Percentiles rank a stretch among this genome's conserved stretches.
These are phyloP conservation scores for Thalassiosira hispida DNA, from an alignment of 352 stramenopile species.

Conservation along the genomic window DNA sequence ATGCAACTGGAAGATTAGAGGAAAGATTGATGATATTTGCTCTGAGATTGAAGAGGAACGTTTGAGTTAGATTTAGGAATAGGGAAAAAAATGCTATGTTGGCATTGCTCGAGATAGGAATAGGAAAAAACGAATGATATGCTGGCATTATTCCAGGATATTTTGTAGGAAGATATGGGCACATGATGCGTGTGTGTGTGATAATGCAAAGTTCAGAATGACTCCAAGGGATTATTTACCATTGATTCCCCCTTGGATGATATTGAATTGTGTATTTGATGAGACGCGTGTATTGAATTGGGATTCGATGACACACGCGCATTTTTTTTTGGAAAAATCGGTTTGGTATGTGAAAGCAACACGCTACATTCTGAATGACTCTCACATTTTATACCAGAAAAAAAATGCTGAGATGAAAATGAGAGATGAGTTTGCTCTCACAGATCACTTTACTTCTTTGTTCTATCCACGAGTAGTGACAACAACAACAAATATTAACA, in stretches of 20 bases:
- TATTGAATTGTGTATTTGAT: conserved; percentile 20
- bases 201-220: conserved; percentile 23
- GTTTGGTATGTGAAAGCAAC: not conserved
- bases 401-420: conserved; percentile 19
- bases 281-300: not conserved
- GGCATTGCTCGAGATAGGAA: not conserved
- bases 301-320: too few species aligned
- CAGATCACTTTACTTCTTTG: not conserved
- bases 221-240: conserved; percentile 16
- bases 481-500: too few species aligned
- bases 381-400: conserved; percentile 2
- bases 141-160: not conserved
- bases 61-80: conserved; percentile 13
- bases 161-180: not conserved
- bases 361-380: conserved; percentile 9
- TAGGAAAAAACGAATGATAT: not conserved
- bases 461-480: too few species aligned
- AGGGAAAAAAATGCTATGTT: not conserved
- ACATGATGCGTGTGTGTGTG: not conserved
- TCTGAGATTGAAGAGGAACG: conserved; percentile 53
- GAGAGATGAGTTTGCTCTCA: not conserved
- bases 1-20: conserved; percentile 80
- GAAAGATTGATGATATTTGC: conserved; percentile 80
- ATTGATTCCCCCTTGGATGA: conserved; percentile 20
- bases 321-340: too few species aligned